Evolutionary conservation across 2,329 filamentous ascomycete genomes (phyloP), one percentile per base, ranked within the genome.

Genomic region (Aureobasidium subglaciale): DNA sequence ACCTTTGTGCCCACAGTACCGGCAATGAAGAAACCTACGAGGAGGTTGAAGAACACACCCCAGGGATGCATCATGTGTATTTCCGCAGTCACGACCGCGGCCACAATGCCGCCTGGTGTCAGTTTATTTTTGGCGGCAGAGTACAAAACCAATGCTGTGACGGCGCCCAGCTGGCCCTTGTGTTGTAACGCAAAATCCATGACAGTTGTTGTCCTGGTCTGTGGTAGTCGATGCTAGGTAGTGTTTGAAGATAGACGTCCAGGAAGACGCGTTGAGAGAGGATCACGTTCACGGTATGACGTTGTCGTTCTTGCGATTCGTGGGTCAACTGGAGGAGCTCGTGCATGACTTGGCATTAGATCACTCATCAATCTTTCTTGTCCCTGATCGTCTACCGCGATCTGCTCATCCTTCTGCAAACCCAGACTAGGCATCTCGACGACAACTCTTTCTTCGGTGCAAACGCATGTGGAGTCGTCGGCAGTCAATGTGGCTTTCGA

Each of bases 51-150:
- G n/a, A 90, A 91, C n/a, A 91, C 76, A 58, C 88, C 88, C 86
- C 90, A 96, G 3, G 92, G 92, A 70, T 97, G 91, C n/a, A 91
- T 73, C 15, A 90, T 90, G 70, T 99, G 93, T 10, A 87, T 82
- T 42, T 80, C 70, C 4, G 90, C 91, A 4, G 91, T 95, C 40
- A 86, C 64, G 5, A 78, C 76, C 3, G 92, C 92, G 11, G 82
- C 80, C 34, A 86, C 63, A 63, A 96, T 82, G 59, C 91, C 92
- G 6, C 78, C 73, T 0, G 86, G 82, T 0, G 92, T 97, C 35
- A 99, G 79, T 50, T 70, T 70, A 32, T 66, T 64, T 49, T 64
- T 63, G 24, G 58, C 22, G 86, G 91, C 42, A 32, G 66, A 67
- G 54, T 67, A 70, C 15, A 88, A 86, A 63, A 70, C 64, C 9